A percentile compares a stretch with the other conserved stretches of the same genome.
These are phyloP conservation scores for Xerophyta viscosa DNA, from an alignment of 106 monocot species.

Conservation along the genomic window DNA sequence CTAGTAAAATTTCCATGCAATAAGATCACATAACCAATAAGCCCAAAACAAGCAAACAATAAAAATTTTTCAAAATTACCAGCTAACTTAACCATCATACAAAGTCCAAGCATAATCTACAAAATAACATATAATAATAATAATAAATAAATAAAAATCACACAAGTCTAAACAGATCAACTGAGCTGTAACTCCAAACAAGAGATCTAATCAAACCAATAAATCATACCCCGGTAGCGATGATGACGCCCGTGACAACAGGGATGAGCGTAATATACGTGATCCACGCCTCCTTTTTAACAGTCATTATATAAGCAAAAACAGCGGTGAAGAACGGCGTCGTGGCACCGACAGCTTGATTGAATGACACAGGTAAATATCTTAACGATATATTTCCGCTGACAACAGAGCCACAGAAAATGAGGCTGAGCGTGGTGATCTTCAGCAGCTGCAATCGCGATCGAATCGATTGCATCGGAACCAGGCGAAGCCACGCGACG, in stretches of 20 bases:
- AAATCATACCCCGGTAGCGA: slow-evolving; percentile 30
- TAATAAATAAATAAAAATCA: too few relatives aligned
- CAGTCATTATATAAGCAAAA: slow-evolving; percentile 30
- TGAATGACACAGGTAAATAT: slow-evolving; percentile 31
- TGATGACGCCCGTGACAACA: slow-evolving; percentile 38
- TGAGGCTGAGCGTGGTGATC: slow-evolving; percentile 27
- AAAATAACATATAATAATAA: too few relatives aligned
- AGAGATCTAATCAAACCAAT: too few relatives aligned
- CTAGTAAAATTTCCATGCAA: too few relatives aligned
- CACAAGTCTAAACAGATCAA: too few relatives aligned
- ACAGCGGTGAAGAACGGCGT: slow-evolving; percentile 41
- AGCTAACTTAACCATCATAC: too few relatives aligned
- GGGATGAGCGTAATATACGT: slow-evolving; percentile 27
- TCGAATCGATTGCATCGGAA: slow-evolving; percentile 29
- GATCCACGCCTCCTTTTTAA: slow-evolving; percentile 30
- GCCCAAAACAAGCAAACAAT: too few relatives aligned
- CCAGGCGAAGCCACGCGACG: slow-evolving; percentile 28
- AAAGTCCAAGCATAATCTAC: too few relatives aligned
- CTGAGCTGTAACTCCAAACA: too few relatives aligned
- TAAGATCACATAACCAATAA: too few relatives aligned
- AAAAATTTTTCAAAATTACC: too few relatives aligned
- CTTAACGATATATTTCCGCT: slow-evolving; percentile 31
- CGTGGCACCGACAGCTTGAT: slow-evolving; percentile 39
- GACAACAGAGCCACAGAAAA: slow-evolving; percentile 37
- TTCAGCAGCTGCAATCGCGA: slow-evolving; percentile 27